Evolutionary conservation across 768 basidiomycete species (phyloP), one percentile per base, ranked within the genome.

Genomic region (Astraeus odoratus): DNA sequence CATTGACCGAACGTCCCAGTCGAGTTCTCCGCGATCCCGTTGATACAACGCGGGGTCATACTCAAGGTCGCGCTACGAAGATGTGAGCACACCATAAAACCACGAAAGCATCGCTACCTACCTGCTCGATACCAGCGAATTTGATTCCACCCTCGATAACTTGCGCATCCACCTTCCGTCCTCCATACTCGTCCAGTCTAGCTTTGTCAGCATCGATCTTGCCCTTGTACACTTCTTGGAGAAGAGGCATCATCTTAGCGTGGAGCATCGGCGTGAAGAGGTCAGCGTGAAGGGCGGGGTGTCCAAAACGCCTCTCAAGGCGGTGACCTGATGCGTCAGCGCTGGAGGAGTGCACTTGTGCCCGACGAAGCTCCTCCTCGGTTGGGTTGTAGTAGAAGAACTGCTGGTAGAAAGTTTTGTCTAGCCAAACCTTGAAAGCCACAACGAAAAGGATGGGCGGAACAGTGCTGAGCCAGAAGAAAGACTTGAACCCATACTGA

Each of bases 271-370:
- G 89, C 5, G 88, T 90, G 66, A 93, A 88, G 37, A 95, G 73
- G 43, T 94, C 90, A 10, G 77, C 66, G 53, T 92, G 80, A 38
- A 99, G 72, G 13, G 93, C 87, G 1, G 96, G 94, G 61, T 99
- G 96, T 1, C 94, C 88, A 67, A 98, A 99, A 23, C 95, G 83
- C 60, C 83, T 91, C 68, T 83, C 83, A 24, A 98, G 77, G 26
- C 86, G 77, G 58, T 85, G 75, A 44, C 83, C 74, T 29, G 74
- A 73, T 46, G 75, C 69, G 60, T 97, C 94, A 1, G 78, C 75
- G 38, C 81, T 79, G 43, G 84, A 79, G 0, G 90, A 88, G 57
- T 92, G 77, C 3, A 93, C 75, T 54, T 88, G 82, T 38, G 83
- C 80, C 31, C 73, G 59, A 9, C 76, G 76, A 31, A 94, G 70